Base-by-base conservation (phyloP, 2,329 filamentous ascomycete genomes). In the Ophiostoma tasmaniense region DNA sequence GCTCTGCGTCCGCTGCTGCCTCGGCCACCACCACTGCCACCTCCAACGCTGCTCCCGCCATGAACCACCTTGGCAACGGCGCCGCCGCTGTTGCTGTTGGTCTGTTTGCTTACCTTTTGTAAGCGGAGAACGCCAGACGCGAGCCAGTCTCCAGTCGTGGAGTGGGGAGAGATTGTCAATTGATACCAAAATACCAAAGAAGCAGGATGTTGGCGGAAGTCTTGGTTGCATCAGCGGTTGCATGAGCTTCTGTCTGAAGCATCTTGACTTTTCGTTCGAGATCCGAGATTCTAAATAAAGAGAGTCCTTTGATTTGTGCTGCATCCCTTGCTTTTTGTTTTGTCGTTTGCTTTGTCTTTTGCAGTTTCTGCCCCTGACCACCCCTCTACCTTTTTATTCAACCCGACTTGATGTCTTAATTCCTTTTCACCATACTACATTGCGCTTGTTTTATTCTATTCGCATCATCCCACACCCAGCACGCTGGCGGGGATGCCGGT, bases 31-130 rank as follows among this genome's bases (percentile, higher is more conserved):
- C 73, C 22, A 69, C 73, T 22, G 74, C 74, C 7, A 67, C 55
- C 7, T 73, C 68, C 42, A 76, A 67, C 52, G 73, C 76, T 37
- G 75, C 73, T 37, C 71, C 77, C 59, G 76, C 76, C 30, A 70
- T 78, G 62, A 77, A 78, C 67, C 72, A 76, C 72, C 71, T 79
- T 70, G 78, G 81, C 73, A 81, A 82, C 70, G 81, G 82, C 65
- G 80, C 79, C 59, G 82, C 82, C 7, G 82, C 80, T 42, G 79
- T 82, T 55, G 85, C 83, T 70, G 75, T 84, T 62, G 84, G 83
- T 68, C 75, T 86, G 62, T 76, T 86, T 71, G 84, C 84, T 72
- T 83, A 82, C 73, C 75, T 85, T 72, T 75, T 86, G 74, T 85
- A 81, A 71, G 20, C 22, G 33, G 20, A 8, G 33, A 55, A 7